phyloP scores from a whole-genome alignment of 2,329 filamentous ascomycete species.

The Alternaria sp. region DNA sequence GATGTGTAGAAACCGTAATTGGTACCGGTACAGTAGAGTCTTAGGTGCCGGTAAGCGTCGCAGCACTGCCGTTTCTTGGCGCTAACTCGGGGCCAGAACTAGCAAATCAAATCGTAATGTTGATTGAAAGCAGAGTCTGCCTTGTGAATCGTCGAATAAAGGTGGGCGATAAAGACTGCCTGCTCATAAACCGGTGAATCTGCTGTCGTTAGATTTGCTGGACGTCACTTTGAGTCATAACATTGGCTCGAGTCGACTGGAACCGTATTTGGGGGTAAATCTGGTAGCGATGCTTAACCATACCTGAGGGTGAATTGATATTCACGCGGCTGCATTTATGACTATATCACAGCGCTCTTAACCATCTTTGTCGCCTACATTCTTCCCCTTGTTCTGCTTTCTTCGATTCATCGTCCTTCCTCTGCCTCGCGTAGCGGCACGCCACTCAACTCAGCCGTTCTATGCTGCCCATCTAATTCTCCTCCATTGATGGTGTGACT shows the following conservation, averaged over 20 bases:
- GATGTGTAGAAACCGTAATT: background rate
- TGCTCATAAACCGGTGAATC: background rate
- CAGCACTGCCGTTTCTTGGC: background rate
- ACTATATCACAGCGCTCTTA: background rate
- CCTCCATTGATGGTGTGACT: conserved; percentile 3
- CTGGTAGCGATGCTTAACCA: background rate
- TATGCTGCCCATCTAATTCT: conserved; percentile 5
- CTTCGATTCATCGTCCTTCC: background rate
- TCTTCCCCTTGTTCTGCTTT: background rate
- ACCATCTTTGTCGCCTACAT: background rate
- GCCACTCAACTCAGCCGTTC: background rate
- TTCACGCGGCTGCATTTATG: background rate
- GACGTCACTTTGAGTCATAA: background rate
- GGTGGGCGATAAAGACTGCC: background rate
- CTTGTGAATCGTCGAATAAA: background rate
- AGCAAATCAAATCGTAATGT: background rate
- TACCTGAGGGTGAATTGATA: background rate
- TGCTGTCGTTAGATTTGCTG: background rate
- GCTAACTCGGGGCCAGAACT: background rate
- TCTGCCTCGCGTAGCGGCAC: background rate
- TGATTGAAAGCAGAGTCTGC: background rate
- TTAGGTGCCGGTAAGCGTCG: background rate
- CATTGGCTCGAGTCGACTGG: background rate
- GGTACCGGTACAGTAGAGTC: too few relatives aligned
- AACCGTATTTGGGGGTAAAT: background rate